Evolutionary conservation across 116 monocot species (phyloP).

Genomic region (Papilionanthe hybrid): DNA sequence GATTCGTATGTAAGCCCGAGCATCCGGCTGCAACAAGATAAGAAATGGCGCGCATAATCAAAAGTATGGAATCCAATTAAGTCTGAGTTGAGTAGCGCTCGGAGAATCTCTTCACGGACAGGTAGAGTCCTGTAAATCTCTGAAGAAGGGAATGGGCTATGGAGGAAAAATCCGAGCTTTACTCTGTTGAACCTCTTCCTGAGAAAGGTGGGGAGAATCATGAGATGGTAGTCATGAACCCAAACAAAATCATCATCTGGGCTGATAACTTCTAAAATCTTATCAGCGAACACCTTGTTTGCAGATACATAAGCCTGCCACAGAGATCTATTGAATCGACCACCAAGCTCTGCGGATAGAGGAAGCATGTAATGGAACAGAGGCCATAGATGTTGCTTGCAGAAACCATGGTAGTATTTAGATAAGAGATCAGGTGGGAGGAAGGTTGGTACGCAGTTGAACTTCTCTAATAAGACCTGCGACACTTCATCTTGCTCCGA

Average conservation of each 20-base stretch:
- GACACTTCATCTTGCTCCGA: constrained; percentile 17
- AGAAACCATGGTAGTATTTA: constrained; percentile 25
- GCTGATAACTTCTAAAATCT: constrained; percentile 25
- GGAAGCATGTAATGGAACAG: constrained; percentile 28
- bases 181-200: constrained; percentile 28
- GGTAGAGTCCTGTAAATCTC: constrained; percentile 25
- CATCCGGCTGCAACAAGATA: constrained; percentile 29
- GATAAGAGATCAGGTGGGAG: constrained; percentile 14
- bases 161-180: constrained; percentile 30
- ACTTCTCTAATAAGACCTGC: constrained; percentile 11
- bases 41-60: constrained; percentile 27
- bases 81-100: constrained; percentile 23
- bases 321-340: constrained; percentile 15
- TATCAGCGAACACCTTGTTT: constrained; percentile 28
- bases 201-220: constrained; percentile 28
- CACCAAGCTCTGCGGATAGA: constrained; percentile 9
- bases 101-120: constrained; percentile 24
- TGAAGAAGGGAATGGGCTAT: constrained; percentile 23
- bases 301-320: constrained; percentile 28
- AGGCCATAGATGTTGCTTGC: constrained; percentile 28
- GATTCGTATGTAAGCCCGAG: constrained; percentile 26
- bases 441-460: constrained; percentile 19
- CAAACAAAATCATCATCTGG: constrained; percentile 26
- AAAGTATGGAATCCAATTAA: constrained; percentile 28
- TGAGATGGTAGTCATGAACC: constrained; percentile 33